Base-by-base conservation (phyloP, 257 asterid species). In the Solanum etuberosum region DNA sequence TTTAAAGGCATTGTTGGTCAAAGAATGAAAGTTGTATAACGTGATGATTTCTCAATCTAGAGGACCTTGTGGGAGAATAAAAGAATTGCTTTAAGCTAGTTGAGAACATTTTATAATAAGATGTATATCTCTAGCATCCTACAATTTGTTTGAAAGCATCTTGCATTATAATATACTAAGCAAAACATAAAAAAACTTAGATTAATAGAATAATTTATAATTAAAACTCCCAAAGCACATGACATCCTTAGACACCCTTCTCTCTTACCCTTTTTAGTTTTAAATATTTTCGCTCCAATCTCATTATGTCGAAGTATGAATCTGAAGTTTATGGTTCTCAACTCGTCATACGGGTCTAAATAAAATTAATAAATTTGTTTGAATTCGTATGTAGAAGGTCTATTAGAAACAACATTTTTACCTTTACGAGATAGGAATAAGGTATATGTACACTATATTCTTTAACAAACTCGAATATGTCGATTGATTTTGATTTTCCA, bases 31-130 rank as follows among this genome's bases (percentile, higher is more conserved):
- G 77, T 71, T 70, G 88, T 40, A 83, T 40, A 83, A 85, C 71
- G 89, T 82, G 87, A 85, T 91, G 77, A 81, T 86, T 89, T 91
- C 84, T 88, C 93, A 84, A 91, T 88, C 89, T 89, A 86, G 88
- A 83, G 86, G 77, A 77, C 84, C 38, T 70, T 51, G 23, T 38
- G 31, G 88, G 9, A 86, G 16, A 77, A 34, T 86, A 83, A 71
- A 48, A 72, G 18, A 84, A 40, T 83, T 63, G 86, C 65, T 61
- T 65, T 84, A 61, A 31, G 37, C 77, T 65, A 65, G 77, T 61
- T 84, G 57, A 65, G 59, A 65, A 40, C 87, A 84, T 80, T 80
- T 80, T 80, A 27, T 29, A 14, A 40, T 38, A 37, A 63, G 80
- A 70, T 40, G 27, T 63, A 37, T 16, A 65, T 65, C 42, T 29